Evolutionary conservation across 2,329 filamentous ascomycete genomes (phyloP), one percentile per base, ranked within the genome.

Genomic region (Ascochyta viciae-villosae): DNA sequence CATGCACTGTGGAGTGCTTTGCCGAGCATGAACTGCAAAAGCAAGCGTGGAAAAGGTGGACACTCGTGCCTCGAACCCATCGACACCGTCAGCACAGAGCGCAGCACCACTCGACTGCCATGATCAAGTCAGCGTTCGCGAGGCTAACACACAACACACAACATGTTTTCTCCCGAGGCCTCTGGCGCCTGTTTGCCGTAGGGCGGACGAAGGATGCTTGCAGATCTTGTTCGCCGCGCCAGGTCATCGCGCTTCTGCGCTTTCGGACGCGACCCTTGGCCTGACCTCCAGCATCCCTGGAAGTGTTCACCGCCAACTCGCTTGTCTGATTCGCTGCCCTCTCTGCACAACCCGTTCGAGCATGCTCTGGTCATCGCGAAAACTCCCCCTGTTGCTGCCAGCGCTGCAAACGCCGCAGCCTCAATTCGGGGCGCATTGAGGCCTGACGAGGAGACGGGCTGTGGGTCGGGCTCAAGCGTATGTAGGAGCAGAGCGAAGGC

Each of bases 191-290:
- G 69, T 71, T 70, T 68, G 58, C 70, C 68, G 71, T 64, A 67
- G 62, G 68, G 68, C 66, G 47, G 41, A 47, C 47, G 66, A 67
- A 69, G 66, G 65, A 68, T 70, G 67, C 58, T 51, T 74, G 74
- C 70, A 74, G 73, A 76, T 75, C 74, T 75, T 73, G 68, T 74
- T 73, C 71, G 68, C 70, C 61, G 68, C 69, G 70, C 73, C 73
- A 76, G 64, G 70, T 76, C 72, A 74, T 74, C 68, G 65, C 69
- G 70, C 73, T 72, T 70, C 65, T 69, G 65, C 67, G 68, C 60
- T 47, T 48, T 66, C 61, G 63, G 68, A 65, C 65, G 60, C 55
- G 59, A 64, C 57, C 66, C 64, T 68, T 61, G 67, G 61, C 54
- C 57, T 55, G 52, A 62, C 57, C 56, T 67, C 64, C 63, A 59